Evolutionary conservation across 805 yeast species (phyloP).

Genomic region (Ascoidea rubescens): DNA sequence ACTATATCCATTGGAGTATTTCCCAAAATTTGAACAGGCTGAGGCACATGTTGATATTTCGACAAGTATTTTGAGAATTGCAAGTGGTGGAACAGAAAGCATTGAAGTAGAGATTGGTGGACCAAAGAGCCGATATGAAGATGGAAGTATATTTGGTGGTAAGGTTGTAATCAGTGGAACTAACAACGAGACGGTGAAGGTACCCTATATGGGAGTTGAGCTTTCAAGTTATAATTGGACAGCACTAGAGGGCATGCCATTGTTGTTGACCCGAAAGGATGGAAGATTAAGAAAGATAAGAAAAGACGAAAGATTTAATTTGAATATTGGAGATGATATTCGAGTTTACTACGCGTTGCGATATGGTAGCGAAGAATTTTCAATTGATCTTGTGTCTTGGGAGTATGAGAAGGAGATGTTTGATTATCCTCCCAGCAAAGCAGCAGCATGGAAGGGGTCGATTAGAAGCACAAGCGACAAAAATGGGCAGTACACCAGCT

Average conservation of each 20-base stretch:
- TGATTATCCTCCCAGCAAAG: background rate
- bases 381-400: constrained; percentile 7
- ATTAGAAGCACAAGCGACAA: background rate
- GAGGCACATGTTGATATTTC: background rate
- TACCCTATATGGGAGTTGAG: constrained; percentile 12
- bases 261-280: background rate
- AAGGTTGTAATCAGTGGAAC: constrained; percentile 9
- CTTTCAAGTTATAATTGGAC: constrained; percentile 6
- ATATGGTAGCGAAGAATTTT: constrained; percentile 7
- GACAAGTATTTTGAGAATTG: background rate
- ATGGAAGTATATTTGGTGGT: constrained; percentile 7
- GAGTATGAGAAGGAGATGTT: constrained; percentile 6
- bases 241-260: constrained; percentile 2
- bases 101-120: background rate
- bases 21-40: background rate
- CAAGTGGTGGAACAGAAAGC: background rate
- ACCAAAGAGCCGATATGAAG: background rate
- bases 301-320: too few species aligned
- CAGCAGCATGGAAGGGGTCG: background rate
- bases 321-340: constrained; percentile 1
- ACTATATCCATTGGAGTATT: background rate
- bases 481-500: background rate
- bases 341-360: constrained; percentile 5
- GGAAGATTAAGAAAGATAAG: background rate
- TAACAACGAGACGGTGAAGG: constrained; percentile 9